Conservation (phyloP, 129 eudicot species). For the Logfia minima region DNA sequence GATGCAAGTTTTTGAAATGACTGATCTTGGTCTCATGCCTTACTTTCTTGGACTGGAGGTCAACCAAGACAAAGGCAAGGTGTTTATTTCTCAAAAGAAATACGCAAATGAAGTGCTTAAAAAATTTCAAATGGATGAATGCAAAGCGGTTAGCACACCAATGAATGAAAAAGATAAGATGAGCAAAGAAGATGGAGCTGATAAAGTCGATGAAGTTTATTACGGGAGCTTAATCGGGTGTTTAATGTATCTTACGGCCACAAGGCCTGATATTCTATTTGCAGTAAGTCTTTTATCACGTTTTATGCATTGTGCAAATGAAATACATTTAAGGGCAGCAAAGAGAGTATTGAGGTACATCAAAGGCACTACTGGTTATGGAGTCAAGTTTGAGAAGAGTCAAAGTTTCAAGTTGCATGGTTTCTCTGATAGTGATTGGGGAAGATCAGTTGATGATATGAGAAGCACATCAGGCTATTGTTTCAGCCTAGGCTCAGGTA, state of each 20-base stretch:
- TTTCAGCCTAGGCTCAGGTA: constrained; percentile 11
- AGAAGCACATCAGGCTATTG: constrained; percentile 15
- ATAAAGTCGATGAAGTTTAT: background rate
- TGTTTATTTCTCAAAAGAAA: constrained; percentile 24
- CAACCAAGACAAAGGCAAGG: background rate
- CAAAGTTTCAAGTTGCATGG: background rate
- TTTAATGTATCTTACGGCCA: constrained; percentile 17
- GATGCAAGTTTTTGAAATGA: constrained; percentile 21
- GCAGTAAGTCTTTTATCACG: constrained; percentile 15
- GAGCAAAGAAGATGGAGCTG: constrained; percentile 23
- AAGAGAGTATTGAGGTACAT: constrained; percentile 27
- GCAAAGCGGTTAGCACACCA: constrained; percentile 21
- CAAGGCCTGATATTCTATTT: constrained; percentile 21
- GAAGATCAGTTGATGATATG: constrained; percentile 26
- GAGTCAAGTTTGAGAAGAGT: background rate
- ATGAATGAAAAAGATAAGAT: constrained; percentile 30
- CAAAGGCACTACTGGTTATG: constrained; percentile 2
- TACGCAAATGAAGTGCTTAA: constrained; percentile 26
- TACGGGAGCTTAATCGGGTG: constrained; percentile 19
- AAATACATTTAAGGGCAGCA: constrained; percentile 1
- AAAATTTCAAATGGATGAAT: constrained; percentile 21
- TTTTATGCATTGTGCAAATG: constrained; percentile 26
- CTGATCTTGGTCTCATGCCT: constrained; percentile 17
- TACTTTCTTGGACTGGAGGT: constrained; percentile 38
- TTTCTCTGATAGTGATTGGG: constrained; percentile 28